These are phyloP conservation scores for Berberis thunbergii DNA, from an alignment of 164 flowering plant genomes.

Conservation along the genomic window DNA sequence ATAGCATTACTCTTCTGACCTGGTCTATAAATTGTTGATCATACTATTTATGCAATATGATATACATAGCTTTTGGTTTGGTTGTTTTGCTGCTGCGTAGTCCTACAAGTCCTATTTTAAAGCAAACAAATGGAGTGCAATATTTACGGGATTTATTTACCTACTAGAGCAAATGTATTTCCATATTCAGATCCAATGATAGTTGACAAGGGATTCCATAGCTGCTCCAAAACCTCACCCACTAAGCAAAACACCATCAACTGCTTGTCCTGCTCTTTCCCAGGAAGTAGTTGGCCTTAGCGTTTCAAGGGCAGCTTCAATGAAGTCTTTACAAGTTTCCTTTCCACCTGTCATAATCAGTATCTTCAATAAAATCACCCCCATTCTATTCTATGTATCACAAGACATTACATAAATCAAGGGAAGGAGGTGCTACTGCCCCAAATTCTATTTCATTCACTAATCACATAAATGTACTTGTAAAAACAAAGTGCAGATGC, in stretches of 20 bases:
- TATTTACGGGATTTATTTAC: slow-evolving; percentile 26
- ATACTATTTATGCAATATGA: too few relatives aligned
- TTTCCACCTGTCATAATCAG: slow-evolving; percentile 45
- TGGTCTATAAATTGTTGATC: too few relatives aligned
- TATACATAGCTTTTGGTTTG: too few relatives aligned
- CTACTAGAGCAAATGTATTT: slow-evolving; percentile 84
- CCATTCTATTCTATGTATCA: neutral
- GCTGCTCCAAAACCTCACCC: slow-evolving; percentile 96
- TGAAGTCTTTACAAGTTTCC: slow-evolving; percentile 83
- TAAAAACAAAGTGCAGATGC: slow-evolving; percentile 1
- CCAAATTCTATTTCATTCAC: neutral
- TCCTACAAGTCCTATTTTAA: too few relatives aligned
- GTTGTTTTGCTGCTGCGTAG: too few relatives aligned
- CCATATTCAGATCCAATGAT: slow-evolving; percentile 96
- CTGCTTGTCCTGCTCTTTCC: slow-evolving; percentile 83
- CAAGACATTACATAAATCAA: neutral
- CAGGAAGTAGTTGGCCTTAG: slow-evolving; percentile 87
- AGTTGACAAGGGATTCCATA: slow-evolving; percentile 82
- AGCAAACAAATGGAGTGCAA: neutral
- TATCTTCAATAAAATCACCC: neutral
- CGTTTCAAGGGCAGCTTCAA: slow-evolving; percentile 88
- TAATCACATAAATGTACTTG: neutral
- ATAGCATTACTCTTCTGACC: too few relatives aligned
- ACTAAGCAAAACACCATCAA: slow-evolving; percentile 80
- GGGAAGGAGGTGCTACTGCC: neutral